Evolutionary conservation across 1,284 basidiomycete genomes (phyloP).

Genomic region (Irpex rosettiformis): DNA sequence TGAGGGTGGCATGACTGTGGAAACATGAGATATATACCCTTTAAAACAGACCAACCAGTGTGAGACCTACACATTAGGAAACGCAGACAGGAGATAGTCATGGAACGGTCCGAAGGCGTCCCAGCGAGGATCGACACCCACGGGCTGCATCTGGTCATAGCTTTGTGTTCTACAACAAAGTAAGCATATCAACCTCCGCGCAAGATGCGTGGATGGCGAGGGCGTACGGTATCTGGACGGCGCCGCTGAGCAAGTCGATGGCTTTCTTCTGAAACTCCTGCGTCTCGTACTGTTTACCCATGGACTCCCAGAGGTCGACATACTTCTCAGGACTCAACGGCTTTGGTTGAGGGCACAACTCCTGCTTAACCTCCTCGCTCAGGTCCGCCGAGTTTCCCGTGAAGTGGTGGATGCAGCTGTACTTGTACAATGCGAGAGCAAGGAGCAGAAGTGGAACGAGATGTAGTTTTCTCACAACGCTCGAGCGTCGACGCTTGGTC

Average conservation of each 20-base stretch:
- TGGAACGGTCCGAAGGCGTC: conserved; percentile 39
- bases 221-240: conserved; percentile 37
- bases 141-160: conserved; percentile 38
- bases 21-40: not conserved
- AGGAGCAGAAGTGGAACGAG: not conserved
- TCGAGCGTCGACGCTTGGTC: not conserved
- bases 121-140: conserved; percentile 44
- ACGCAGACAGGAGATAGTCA: conserved; percentile 37
- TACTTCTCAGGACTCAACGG: conserved; percentile 41
- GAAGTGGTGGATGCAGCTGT: not conserved
- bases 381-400: not conserved
- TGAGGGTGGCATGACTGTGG: conserved; percentile 46
- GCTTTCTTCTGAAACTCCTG: conserved; percentile 44
- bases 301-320: conserved; percentile 35
- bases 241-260: conserved; percentile 52
- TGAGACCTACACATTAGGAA: conserved; percentile 39
- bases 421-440: not conserved
- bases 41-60: not conserved
- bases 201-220: not conserved
- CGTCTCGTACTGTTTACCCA: conserved; percentile 39
- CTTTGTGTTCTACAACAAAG: conserved; percentile 30
- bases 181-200: not conserved
- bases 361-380: not conserved
- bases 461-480: not conserved
- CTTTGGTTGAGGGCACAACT: conserved; percentile 43